A percentile compares a stretch with the other conserved stretches of the same genome.
Conservation (phyloP, 257 asterid genomes). For the Nicotiana attenuata region DNA sequence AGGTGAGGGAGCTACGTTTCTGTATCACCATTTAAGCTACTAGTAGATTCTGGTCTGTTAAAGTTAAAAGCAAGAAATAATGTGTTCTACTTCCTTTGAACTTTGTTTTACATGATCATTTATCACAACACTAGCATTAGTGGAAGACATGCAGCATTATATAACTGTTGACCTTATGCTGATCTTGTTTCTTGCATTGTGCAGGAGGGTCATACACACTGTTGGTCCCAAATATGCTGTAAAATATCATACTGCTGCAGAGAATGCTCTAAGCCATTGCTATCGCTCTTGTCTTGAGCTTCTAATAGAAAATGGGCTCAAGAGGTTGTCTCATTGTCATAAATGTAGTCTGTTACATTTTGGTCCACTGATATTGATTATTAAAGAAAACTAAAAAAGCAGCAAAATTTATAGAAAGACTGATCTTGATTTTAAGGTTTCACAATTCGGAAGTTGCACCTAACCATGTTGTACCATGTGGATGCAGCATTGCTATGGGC, state of each 20-base stretch:
- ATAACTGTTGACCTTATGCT: background rate
- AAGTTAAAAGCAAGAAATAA: background rate
- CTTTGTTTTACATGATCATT: background rate
- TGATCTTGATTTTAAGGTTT: slow-evolving; percentile 4
- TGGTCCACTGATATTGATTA: slow-evolving; percentile 1
- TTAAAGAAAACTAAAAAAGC: background rate
- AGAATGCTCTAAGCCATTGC: slow-evolving; percentile 96
- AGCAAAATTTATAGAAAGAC: background rate
- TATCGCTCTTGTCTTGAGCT: slow-evolving; percentile 50
- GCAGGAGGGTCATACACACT: slow-evolving; percentile 94
- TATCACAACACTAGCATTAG: background rate
- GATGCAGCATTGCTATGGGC: slow-evolving; percentile 84
- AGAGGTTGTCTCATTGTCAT: slow-evolving; percentile 43
- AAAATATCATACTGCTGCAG: slow-evolving; percentile 97
- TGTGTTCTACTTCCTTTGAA: background rate
- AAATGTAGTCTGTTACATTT: slow-evolving; percentile 6
- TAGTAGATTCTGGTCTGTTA: background rate
- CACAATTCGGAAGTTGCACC: slow-evolving; percentile 1
- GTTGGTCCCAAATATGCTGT: slow-evolving; percentile 99
- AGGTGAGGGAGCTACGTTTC: background rate
- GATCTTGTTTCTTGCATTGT: slow-evolving; percentile 20
- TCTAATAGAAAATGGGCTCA: slow-evolving; percentile 49
- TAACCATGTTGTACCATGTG: slow-evolving; percentile 14
- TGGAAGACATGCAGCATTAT: background rate
- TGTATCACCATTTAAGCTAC: background rate